Percentiles rank a stretch among this genome's conserved stretches.
Evolutionary conservation across 345 rosid species (phyloP).

Genomic region (Laguncularia racemosa): DNA sequence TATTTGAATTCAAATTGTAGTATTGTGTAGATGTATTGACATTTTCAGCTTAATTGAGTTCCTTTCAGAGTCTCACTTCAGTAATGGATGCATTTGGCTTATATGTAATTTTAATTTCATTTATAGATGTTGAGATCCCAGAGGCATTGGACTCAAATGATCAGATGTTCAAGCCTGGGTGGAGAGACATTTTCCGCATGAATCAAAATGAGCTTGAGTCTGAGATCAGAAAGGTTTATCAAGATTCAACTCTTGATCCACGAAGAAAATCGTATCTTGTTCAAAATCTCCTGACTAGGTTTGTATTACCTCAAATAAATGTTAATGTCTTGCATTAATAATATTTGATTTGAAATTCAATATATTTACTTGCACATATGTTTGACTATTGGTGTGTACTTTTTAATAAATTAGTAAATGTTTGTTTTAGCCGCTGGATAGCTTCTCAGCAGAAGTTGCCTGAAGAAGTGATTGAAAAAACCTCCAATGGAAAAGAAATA

Average conservation of each 20-base stretch:
- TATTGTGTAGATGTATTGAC: conserved; percentile 2
- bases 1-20: conserved; percentile 3
- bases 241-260: conserved; percentile 58
- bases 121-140: conserved; percentile 38
- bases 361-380: background rate
- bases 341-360: background rate
- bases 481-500: conserved; percentile 30
- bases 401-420: conserved; percentile 7
- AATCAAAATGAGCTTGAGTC: conserved; percentile 69
- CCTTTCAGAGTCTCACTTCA: no score
- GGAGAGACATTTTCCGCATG: conserved; percentile 94
- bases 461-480: conserved; percentile 24
- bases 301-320: conserved; percentile 4
- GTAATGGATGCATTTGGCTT: no score
- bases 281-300: conserved; percentile 67
- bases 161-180: conserved; percentile 88
- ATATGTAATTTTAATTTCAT: background rate
- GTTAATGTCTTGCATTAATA: background rate
- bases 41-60: background rate
- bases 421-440: conserved; percentile 53
- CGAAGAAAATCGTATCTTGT: conserved; percentile 63
- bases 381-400: background rate
- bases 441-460: conserved; percentile 60
- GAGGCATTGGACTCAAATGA: conserved; percentile 61
- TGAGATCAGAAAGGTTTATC: conserved; percentile 60